Evolutionary conservation across 2,329 filamentous ascomycete genomes (phyloP).

Genomic region (Sclerotiophoma versabilis): DNA sequence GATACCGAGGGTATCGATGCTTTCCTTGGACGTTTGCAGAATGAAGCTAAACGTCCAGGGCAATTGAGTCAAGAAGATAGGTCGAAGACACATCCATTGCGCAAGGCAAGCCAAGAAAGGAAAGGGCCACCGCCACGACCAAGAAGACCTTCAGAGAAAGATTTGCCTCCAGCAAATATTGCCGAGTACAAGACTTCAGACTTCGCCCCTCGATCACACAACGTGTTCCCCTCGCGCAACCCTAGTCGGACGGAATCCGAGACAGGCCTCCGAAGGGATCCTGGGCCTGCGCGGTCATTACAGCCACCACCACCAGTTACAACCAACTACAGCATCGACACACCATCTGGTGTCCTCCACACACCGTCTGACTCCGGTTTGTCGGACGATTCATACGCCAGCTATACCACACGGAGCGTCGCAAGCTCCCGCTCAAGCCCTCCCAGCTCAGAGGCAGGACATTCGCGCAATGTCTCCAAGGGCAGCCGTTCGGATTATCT

Average conservation of each 20-base stretch:
- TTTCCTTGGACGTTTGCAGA: constrained; percentile 47
- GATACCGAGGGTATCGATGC: constrained; percentile 47
- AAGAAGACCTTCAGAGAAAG: constrained; percentile 39
- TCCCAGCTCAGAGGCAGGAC: constrained; percentile 44
- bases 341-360: constrained; percentile 41
- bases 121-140: constrained; percentile 30
- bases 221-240: constrained; percentile 32
- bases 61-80: constrained; percentile 24
- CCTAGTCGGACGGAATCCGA: constrained; percentile 33
- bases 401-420: constrained; percentile 42
- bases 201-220: constrained; percentile 29
- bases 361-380: constrained; percentile 50
- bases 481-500: constrained; percentile 30
- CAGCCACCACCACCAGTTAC: constrained; percentile 34
- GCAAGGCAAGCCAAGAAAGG: constrained; percentile 32
- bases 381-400: constrained; percentile 49
- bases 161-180: constrained; percentile 27
- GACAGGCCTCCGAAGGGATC: constrained; percentile 8
- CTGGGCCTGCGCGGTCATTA: constrained; percentile 14
- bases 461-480: constrained; percentile 45
- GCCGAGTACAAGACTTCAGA: constrained; percentile 27
- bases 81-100: constrained; percentile 29
- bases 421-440: constrained; percentile 50
- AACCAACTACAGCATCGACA: constrained; percentile 26
- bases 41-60: constrained; percentile 35